A percentile compares a stretch with the other conserved stretches of the same genome.
Conservation (phyloP, 352 stramenopile genomes). For the Globisporangium viniferum region DNA sequence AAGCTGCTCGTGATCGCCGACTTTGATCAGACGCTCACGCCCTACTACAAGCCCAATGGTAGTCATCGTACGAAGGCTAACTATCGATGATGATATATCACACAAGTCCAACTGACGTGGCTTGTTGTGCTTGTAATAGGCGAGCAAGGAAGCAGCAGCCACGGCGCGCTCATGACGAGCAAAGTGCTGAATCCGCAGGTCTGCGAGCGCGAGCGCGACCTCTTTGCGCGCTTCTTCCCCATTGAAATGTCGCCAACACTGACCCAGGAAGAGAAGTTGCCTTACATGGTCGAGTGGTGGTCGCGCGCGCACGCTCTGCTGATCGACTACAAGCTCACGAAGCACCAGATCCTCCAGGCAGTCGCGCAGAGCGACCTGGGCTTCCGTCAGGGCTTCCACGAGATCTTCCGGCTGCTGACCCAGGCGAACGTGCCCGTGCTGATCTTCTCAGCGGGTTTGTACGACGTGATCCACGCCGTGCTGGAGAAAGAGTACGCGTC, state of each 20-base stretch:
- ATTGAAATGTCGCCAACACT: constrained; percentile 70
- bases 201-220: constrained; percentile 20
- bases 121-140: not conserved
- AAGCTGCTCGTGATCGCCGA: constrained; percentile 79
- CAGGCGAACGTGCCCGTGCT: constrained; percentile 44
- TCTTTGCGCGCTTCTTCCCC: constrained; percentile 76
- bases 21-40: constrained; percentile 82
- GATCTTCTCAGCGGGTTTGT: constrained; percentile 64
- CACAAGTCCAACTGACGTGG: too few relatives aligned
- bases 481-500: constrained; percentile 62
- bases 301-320: constrained; percentile 22
- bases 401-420: constrained; percentile 38
- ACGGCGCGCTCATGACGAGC: constrained; percentile 53
- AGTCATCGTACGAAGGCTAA: not conserved
- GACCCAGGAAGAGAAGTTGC: constrained; percentile 67
- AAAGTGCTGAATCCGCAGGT: constrained; percentile 38
- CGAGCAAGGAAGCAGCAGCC: constrained; percentile 15
- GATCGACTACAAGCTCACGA: constrained; percentile 53
- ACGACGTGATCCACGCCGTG: constrained; percentile 80
- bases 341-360: constrained; percentile 35
- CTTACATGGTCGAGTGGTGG: constrained; percentile 67
- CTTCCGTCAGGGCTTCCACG: constrained; percentile 51
- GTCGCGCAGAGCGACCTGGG: constrained; percentile 48
- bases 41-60: constrained; percentile 55
- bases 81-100: too few relatives aligned